Percentiles rank a stretch among this genome's conserved stretches.
Evolutionary conservation across 176 grass and related monocot species (phyloP).

Genomic region (Triticum dicoccoides): DNA sequence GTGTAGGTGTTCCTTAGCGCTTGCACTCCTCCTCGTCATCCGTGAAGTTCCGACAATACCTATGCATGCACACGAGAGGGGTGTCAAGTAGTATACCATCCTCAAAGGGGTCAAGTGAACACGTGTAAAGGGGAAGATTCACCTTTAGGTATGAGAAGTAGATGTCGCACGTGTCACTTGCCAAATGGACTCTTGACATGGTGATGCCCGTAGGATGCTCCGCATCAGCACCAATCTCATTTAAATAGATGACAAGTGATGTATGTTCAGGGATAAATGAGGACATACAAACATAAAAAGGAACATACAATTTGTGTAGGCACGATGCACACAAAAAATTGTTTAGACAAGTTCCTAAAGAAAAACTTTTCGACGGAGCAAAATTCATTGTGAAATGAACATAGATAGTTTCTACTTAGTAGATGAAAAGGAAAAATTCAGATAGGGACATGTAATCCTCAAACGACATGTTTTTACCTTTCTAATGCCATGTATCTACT

Average conservation of each 20-base stretch:
- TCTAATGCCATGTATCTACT: background rate
- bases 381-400: background rate
- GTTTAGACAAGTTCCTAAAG: background rate
- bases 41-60: no score
- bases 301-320: background rate
- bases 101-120: no score
- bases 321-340: background rate
- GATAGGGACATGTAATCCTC: background rate
- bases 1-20: no score
- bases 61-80: no score
- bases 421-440: background rate
- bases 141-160: no score
- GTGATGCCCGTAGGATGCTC: no score
- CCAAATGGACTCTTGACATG: no score
- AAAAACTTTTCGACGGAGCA: background rate
- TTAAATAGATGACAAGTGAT: background rate
- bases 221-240: background rate
- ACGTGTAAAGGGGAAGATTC: no score
- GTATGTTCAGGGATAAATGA: constrained; percentile 1
- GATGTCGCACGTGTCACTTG: no score
- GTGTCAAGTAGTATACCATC: no score
- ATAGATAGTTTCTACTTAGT: background rate
- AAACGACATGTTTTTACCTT: background rate
- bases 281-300: background rate
- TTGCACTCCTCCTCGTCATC: no score